Conservation (phyloP, 2,329 filamentous ascomycete species). For the Nothomitra cinnamomea region DNA sequence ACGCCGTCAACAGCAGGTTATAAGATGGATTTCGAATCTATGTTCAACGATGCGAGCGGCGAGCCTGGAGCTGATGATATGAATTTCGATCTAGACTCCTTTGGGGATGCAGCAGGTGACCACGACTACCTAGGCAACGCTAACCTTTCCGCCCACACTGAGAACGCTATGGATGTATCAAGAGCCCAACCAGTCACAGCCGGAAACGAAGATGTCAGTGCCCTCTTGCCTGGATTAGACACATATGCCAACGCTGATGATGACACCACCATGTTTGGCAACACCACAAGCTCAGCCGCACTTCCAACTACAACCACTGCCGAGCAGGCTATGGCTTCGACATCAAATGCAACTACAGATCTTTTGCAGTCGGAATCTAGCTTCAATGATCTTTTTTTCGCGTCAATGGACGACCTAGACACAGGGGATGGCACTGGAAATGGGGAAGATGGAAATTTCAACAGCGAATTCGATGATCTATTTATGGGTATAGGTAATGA, state of each 20-base stretch:
- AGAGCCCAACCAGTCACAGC: background rate
- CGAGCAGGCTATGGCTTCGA: background rate
- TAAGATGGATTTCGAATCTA: constrained; percentile 19
- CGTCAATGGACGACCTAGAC: background rate
- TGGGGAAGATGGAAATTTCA: constrained; percentile 14
- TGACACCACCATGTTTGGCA: constrained; percentile 10
- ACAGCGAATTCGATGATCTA: constrained; percentile 9
- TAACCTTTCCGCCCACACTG: constrained; percentile 12
- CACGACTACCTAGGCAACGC: constrained; percentile 5
- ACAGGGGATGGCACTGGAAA: constrained; percentile 11
- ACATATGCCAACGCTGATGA: constrained; percentile 23
- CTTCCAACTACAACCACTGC: background rate
- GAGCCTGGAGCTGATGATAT: constrained; percentile 6
- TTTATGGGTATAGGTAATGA: background rate
- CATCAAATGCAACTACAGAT: background rate
- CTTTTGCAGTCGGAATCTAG: constrained; percentile 1
- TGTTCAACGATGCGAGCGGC: constrained; percentile 16
- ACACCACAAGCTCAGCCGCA: background rate
- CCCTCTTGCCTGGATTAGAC: constrained; percentile 24
- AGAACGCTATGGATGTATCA: background rate
- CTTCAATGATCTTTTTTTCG: constrained; percentile 4
- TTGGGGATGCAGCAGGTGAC: constrained; percentile 7
- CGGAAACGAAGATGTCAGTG: constrained; percentile 16
- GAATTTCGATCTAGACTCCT: constrained; percentile 11
- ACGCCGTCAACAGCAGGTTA: constrained; percentile 16